Base-by-base conservation (phyloP, 148 eudicot species). In the Rheum nobile region DNA sequence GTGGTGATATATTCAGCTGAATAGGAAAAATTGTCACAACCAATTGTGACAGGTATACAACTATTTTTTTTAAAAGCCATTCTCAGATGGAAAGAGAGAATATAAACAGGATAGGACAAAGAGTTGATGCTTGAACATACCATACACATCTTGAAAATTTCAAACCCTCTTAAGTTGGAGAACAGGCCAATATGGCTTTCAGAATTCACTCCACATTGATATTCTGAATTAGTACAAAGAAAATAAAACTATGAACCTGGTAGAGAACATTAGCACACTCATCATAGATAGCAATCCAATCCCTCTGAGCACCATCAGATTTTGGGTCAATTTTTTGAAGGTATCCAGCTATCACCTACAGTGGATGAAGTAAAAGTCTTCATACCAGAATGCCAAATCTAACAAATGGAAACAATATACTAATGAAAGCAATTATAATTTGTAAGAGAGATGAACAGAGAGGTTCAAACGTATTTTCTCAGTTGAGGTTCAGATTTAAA, bases 241-340 rank as follows among this genome's bases (percentile, higher is more conserved):
- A 32, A 22, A 29, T 24, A 32, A 67, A 47, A 28, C 35, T 42
- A 26, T 32, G 72, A n/a, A 89, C 98, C 92, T 93, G 97, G 70
- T 94, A 94, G 71, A 94, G 82, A 68, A 94, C 98, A 79, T 39
- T 91, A 71, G 98, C 98, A 82, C 98, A 94, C 84, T 94, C 98
- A 54, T 94, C 98, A 80, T 91, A 94, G 52, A 94, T 94, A 75
- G 98, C 97, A 80, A 94, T 96, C 98, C 98, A 94, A 69, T 94
- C 98, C 84, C 98, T 91, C 80, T 91, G 91, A 61, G 98, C 98
- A 77, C 98, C 98, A 83, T 94, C 98, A 67, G 98, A 94, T 82
- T 94, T 94, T 21, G 98, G 97, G 77, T 94, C 98, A 79, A 91
- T 73, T 82, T 94, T 94, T 81, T 94, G 98, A 80, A 94, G 97